Evolutionary conservation across 2,329 filamentous ascomycete genomes (phyloP).

Genomic region (Fusarium musae): DNA sequence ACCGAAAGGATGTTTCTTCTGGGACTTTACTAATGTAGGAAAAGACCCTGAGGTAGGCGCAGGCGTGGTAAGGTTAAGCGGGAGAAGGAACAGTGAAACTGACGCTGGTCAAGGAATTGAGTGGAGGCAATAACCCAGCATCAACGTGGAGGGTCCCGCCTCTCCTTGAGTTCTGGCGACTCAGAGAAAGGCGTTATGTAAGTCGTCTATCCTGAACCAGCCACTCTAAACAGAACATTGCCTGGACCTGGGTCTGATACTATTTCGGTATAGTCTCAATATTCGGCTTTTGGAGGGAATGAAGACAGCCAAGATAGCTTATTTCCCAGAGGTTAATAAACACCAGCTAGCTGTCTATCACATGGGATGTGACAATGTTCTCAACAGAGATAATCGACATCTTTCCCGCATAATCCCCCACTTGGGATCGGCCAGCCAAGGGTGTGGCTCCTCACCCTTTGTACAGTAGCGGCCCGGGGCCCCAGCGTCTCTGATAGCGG

Average conservation of each 20-base stretch:
- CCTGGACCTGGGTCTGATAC: constrained; percentile 4
- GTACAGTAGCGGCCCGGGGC: constrained; percentile 22
- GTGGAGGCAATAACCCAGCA: constrained; percentile 16
- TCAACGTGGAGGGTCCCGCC: constrained; percentile 31
- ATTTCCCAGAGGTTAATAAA: neutral
- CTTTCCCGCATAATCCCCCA: constrained; percentile 11
- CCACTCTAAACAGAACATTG: constrained; percentile 29
- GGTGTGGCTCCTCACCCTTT: constrained; percentile 17
- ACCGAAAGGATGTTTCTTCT: neutral
- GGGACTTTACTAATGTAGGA: neutral
- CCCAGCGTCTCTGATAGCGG: constrained; percentile 28
- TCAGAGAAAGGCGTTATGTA: constrained; percentile 38
- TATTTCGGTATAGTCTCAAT: constrained; percentile 20
- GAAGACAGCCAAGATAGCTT: neutral
- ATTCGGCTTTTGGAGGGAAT: constrained; percentile 7
- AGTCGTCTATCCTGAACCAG: constrained; percentile 12
- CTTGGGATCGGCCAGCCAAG: constrained; percentile 29
- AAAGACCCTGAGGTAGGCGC: neutral
- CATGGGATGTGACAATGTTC: neutral
- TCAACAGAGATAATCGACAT: neutral
- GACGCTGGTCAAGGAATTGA: constrained; percentile 10
- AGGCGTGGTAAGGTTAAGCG: constrained; percentile 12
- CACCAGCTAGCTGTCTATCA: constrained; percentile 1
- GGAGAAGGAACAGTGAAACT: neutral
- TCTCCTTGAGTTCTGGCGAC: constrained; percentile 22